Base-by-base conservation (phyloP, 2,329 filamentous ascomycete species). In the Penicillium sp. region DNA sequence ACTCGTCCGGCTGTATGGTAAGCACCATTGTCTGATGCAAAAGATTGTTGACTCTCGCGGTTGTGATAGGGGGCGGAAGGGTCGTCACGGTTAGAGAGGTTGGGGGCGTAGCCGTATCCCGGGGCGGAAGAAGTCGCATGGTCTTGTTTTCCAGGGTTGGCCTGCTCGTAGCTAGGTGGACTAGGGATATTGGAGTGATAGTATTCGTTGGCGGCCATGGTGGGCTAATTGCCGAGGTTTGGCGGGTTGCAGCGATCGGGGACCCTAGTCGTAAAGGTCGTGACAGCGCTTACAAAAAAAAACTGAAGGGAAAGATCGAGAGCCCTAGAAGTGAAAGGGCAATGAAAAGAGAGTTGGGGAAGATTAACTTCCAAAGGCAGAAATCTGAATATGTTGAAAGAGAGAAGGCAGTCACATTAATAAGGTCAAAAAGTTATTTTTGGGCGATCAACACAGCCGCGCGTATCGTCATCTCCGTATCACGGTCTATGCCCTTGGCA, bases 131-230 rank as follows among this genome's bases (percentile, higher is more conserved):
- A 72, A n/a, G 31, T 29, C 13, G 37, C 45, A 43, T 62, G 72
- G 62, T 63, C 31, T 26, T 66, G 67, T 67, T 69, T 68, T 68
- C 67, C 73, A 67, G 61, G 72, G 69, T 61, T 69, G 68, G 65
- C 54, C 53, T 72, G 68, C n/a, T 71, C 67, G 58, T 73, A 73
- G n/a, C 62, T 62, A 26, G 69, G 67, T 14, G 72, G 69, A 44
- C 66, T 59, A 33, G 65, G 69, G 49, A 72, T 71, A 61, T 77
- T 76, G 60, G 65, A 71, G 64, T 81, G 79, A 75, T 90, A 90
- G 76, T 90, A 90, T 67, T 89, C 84, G 77, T 87, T 83, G 62
- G 84, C 80, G 45, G 85, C 82, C 86, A 88, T 88, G 66, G 53
- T 79, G 72, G 62, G 58, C 54, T 37, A 42, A 59, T 44, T 39